Evolutionary conservation across 352 stramenopile species (phyloP), one percentile per base, ranked within the genome.

Genomic region (Peronosclerospora sorghi): DNA sequence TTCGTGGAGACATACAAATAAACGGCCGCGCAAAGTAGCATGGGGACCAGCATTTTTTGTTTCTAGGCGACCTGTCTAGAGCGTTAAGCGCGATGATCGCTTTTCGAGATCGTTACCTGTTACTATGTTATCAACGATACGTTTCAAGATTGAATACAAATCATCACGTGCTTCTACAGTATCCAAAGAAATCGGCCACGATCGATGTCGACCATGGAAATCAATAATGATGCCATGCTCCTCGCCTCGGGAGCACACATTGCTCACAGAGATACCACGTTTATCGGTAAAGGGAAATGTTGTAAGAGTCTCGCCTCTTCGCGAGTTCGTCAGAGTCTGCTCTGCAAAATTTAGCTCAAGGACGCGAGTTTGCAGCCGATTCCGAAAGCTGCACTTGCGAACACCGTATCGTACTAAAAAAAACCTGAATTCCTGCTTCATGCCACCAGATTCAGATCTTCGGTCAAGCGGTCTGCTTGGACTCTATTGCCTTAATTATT

Each of bases 301-400:
- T 9, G 70, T 85, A 15, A 91, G 54, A 4, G 76, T 83, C 29
- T 91, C 77, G 8, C 80, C 77, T 32, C 80, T 69, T 5, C 77
- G 73, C 8, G 76, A 85, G 42, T 84, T 85, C 8, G 66, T 83
- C 47, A 92, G 75, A 0, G 75, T 86, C 45, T 87, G 74, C 26
- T 92, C 80, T 6, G 77, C 77, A 59, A 92, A 92, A 32, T 92
- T 92, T n/a, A 92, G 56, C 45, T 92, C 80, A 5, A 92, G 60
- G 23, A 92, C 77, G 21, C 80, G 68, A 37, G 80, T 92, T 45
- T 88, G 80, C 45, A 92, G 62, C 30, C 81, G 71, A 56, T 87
- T 87, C 21, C 75, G 62, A 8, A 59, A 71, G 35, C 73, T 90
- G 41, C 72, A 73, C 48, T 92, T 92, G 29, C 80, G 77, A 6